phyloP scores from a whole-genome alignment of 164 flowering plant genomes.

The Vitis labrusca region DNA sequence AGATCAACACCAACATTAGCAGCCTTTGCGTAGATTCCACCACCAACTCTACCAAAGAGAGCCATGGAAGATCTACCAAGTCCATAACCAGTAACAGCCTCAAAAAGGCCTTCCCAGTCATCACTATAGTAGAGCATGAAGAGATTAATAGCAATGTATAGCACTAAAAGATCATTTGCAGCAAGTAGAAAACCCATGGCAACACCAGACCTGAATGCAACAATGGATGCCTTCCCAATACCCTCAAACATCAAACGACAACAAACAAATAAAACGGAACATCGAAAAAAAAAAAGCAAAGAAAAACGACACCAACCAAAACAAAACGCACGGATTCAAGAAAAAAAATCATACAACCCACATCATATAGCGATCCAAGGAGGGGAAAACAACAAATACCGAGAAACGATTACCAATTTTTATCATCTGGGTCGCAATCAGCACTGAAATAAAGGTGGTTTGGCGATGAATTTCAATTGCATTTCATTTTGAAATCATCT shows the following conservation, averaged over 20 bases:
- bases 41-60: too few species aligned
- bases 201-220: too few species aligned
- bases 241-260: constrained; percentile 7
- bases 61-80: too few species aligned
- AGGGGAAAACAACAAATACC: constrained; percentile 16
- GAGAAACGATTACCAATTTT: constrained; percentile 21
- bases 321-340: background rate
- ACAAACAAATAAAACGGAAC: background rate
- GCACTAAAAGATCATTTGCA: too few species aligned
- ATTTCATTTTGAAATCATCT: constrained; percentile 14
- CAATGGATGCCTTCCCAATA: background rate
- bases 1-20: too few species aligned
- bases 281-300: background rate
- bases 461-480: constrained; percentile 19
- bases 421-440: constrained; percentile 3
- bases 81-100: too few species aligned
- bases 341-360: constrained; percentile 21
- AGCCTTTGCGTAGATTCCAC: too few species aligned
- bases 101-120: too few species aligned
- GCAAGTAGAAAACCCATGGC: too few species aligned
- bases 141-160: too few species aligned
- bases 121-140: too few species aligned
- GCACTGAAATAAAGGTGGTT: background rate
- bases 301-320: background rate
- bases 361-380: constrained; percentile 14